Conservation (phyloP, 176 grass and related monocot species). For the Oryza longistaminata region DNA sequence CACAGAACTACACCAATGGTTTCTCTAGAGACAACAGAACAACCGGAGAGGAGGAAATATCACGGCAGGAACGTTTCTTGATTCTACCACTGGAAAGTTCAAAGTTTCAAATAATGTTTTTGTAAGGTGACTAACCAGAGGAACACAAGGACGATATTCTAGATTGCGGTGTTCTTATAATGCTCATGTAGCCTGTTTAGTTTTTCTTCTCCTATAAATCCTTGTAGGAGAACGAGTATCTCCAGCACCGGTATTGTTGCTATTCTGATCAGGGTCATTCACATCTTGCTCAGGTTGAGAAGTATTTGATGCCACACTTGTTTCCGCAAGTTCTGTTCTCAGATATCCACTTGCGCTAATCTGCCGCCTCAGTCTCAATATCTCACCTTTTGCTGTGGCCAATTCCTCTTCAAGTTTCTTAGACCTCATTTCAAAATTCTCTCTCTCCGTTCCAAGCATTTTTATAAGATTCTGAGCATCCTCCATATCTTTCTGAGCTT, state of each 20-base stretch:
- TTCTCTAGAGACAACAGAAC: background rate
- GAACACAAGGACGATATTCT: slow-evolving; percentile 21
- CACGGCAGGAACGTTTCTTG: background rate
- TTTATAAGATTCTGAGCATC: slow-evolving; percentile 70
- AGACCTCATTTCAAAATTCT: slow-evolving; percentile 62
- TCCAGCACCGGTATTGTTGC: slow-evolving; percentile 40
- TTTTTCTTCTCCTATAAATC: slow-evolving; percentile 64
- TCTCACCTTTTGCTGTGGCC: slow-evolving; percentile 78
- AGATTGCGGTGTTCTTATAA: slow-evolving; percentile 2
- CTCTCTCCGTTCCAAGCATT: slow-evolving; percentile 67
- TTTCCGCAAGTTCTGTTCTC: slow-evolving; percentile 12
- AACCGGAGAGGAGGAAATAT: background rate
- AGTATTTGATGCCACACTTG: slow-evolving; percentile 15
- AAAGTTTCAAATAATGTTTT: background rate
- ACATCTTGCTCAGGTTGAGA: slow-evolving; percentile 35
- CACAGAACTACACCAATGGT: background rate
- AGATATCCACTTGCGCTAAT: slow-evolving; percentile 35
- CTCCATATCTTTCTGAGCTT: slow-evolving; percentile 63
- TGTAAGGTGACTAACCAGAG: slow-evolving; percentile 19
- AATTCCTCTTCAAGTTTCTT: slow-evolving; percentile 89
- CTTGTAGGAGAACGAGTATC: slow-evolving; percentile 46
- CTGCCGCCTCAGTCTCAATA: slow-evolving; percentile 70
- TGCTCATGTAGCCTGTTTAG: slow-evolving; percentile 32
- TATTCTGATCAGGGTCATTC: slow-evolving; percentile 43
- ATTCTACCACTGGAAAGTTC: slow-evolving; percentile 15